Evolutionary conservation across 768 basidiomycete genomes (phyloP).

Genomic region (Kwoniella sp.): DNA sequence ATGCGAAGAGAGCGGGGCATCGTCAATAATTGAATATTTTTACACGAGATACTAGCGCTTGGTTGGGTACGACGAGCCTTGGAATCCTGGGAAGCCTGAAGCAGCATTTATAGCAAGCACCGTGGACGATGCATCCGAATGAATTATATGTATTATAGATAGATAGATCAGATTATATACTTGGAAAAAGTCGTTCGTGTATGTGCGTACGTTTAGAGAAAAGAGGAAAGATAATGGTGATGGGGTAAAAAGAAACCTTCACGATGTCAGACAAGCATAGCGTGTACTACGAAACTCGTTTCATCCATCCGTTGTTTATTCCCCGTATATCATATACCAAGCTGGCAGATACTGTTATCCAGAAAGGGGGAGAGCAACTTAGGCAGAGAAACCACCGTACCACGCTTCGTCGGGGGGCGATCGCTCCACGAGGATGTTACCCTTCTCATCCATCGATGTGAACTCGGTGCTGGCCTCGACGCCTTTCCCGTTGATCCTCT

Average conservation of each 20-base stretch:
- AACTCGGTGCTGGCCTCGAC: constrained; percentile 54
- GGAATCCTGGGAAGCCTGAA: too few relatives aligned
- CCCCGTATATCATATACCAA: neutral
- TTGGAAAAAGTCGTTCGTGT: neutral
- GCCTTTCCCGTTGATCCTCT: constrained; percentile 42
- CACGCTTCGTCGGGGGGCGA: constrained; percentile 55
- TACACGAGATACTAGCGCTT: too few relatives aligned
- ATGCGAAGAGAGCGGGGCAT: too few relatives aligned
- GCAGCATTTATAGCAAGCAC: too few relatives aligned
- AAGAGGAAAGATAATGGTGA: neutral
- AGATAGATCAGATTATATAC: neutral
- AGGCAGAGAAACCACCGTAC: constrained; percentile 45
- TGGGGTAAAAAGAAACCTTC: neutral
- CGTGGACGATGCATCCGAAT: too few relatives aligned
- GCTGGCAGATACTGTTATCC: too few relatives aligned
- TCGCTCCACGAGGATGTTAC: constrained; percentile 44
- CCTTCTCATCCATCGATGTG: constrained; percentile 52
- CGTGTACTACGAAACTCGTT: neutral
- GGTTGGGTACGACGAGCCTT: too few relatives aligned
- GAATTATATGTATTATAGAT: neutral
- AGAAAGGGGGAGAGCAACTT: too few relatives aligned
- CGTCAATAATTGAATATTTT: too few relatives aligned
- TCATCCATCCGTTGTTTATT: neutral
- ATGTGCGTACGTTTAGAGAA: neutral
- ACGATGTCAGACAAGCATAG: neutral